Evolutionary conservation across 768 basidiomycete genomes (phyloP).

Genomic region (Epithele typhae): DNA sequence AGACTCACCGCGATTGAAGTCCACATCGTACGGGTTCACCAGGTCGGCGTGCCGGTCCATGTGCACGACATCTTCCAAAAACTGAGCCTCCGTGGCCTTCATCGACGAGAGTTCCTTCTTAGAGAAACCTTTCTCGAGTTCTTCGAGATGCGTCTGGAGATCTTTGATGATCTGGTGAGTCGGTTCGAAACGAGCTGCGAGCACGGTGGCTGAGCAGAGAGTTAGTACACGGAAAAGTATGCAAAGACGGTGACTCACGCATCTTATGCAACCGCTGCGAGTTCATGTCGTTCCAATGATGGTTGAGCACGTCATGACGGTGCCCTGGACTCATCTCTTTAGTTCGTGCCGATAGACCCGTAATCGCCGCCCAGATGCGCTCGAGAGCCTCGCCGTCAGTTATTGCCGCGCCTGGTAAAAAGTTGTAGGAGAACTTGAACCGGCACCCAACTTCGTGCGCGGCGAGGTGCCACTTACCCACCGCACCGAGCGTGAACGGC

Average conservation of each 20-base stretch:
- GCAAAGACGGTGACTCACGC: slow-evolving; percentile 4
- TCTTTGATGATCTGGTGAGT: too few species aligned
- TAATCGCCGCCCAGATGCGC: slow-evolving; percentile 12
- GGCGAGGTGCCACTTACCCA: slow-evolving; percentile 15
- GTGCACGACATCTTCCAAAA: too few species aligned
- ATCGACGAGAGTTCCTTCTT: too few species aligned
- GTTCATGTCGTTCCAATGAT: slow-evolving; percentile 13
- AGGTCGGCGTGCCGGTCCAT: too few species aligned
- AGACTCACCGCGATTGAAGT: too few species aligned
- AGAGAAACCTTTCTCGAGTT: too few species aligned
- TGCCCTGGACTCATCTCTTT: slow-evolving; percentile 16
- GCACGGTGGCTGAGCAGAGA: too few species aligned
- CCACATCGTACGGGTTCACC: neutral
- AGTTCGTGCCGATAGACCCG: slow-evolving; percentile 1
- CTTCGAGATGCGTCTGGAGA: too few species aligned
- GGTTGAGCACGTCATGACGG: slow-evolving; percentile 20
- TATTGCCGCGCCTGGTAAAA: slow-evolving; percentile 8
- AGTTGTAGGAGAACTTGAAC: slow-evolving; percentile 4
- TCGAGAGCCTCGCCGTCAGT: slow-evolving; percentile 16
- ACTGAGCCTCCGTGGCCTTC: too few species aligned
- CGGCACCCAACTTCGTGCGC: slow-evolving; percentile 9
- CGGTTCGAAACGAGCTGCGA: too few species aligned
- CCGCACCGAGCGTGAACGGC: slow-evolving; percentile 1
- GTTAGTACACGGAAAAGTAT: too few species aligned
- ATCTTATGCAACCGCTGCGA: slow-evolving; percentile 1